Evolutionary conservation across 768 basidiomycete species (phyloP), one percentile per base, ranked within the genome.

Genomic region (Auricularia sp.): DNA sequence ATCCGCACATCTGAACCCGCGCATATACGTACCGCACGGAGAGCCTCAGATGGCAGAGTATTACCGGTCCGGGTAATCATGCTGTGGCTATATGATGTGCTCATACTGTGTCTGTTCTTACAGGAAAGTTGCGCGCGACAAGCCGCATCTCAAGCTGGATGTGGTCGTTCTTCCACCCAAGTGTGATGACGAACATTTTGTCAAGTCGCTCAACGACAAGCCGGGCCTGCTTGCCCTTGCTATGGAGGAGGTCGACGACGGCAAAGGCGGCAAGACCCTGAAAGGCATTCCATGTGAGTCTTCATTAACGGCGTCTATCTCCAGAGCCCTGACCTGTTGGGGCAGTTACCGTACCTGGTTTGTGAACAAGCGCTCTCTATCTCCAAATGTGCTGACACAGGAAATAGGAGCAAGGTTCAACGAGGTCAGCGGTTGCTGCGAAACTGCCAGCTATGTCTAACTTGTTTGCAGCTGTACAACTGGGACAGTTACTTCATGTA

Each of bases 1-100:
- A 36, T 91, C 92, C 2, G 88, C 90, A 36, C 89, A 90, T 67
- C 81, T 91, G 60, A 90, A 91, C 64, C 93, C 97, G 14, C 84
- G 93, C 44, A 96, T 99, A 70, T 99, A 98, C 72, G 88, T 99
- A 14, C 96, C 96, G 3, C 81, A 94, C 68, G 90, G 88, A 21
- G 95, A 97, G 76, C 90, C 93, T 2, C 87, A 85, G 33, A 98
- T 98, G 90, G 91, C 86, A 53, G 91, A 94, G 71, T 97, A 98
- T 78, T 99, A 99, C 78, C 23, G 56, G 56, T 33, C 3, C 18
- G 29, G 8, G 34, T 59, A 4, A 8, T 7, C 34, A 23, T 29
- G 29, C 29, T 29, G 29, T 29, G 29, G 29, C 23, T 29, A 33
- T 34, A 59, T 10, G 29, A 23, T 7, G 6, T 18, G 29, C 34